Percentiles rank a stretch among this genome's conserved stretches.
Evolutionary conservation across 139 green algal species (phyloP).

Genomic region (Chlamydomonas schloesseri): DNA sequence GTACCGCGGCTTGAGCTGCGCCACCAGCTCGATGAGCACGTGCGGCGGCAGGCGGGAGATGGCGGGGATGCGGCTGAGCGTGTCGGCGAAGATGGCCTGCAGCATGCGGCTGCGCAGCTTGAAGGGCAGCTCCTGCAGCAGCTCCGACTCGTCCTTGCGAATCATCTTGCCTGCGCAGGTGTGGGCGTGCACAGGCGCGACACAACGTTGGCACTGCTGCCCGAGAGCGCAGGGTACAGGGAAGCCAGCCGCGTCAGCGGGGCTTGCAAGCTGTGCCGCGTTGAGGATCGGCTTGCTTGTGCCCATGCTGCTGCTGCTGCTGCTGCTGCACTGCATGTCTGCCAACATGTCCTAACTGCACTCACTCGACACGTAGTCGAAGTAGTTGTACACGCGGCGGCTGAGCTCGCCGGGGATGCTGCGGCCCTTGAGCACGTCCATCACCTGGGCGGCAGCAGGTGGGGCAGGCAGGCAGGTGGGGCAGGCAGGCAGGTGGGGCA

Average conservation of each 20-base stretch:
- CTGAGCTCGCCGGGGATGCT: constrained; percentile 35
- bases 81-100: constrained; percentile 15
- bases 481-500: neutral
- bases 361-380: constrained; percentile 41
- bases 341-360: no score
- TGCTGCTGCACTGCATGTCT: no score
- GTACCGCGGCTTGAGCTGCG: constrained; percentile 35
- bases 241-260: no score
- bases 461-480: neutral
- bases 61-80: constrained; percentile 17
- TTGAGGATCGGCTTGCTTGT: no score
- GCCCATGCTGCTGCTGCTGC: no score
- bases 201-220: no score
- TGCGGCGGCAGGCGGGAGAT: constrained; percentile 29
- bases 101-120: constrained; percentile 37
- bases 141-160: constrained; percentile 23
- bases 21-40: constrained; percentile 34
- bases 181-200: no score
- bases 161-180: constrained; percentile 34
- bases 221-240: no score
- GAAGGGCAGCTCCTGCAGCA: constrained; percentile 45
- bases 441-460: neutral
- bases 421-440: constrained; percentile 48
- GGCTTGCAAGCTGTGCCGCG: no score
- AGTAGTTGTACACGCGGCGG: constrained; percentile 45